Evolutionary conservation across 768 basidiomycete species (phyloP), one percentile per base, ranked within the genome.

Genomic region (Phylloporus arenicola): DNA sequence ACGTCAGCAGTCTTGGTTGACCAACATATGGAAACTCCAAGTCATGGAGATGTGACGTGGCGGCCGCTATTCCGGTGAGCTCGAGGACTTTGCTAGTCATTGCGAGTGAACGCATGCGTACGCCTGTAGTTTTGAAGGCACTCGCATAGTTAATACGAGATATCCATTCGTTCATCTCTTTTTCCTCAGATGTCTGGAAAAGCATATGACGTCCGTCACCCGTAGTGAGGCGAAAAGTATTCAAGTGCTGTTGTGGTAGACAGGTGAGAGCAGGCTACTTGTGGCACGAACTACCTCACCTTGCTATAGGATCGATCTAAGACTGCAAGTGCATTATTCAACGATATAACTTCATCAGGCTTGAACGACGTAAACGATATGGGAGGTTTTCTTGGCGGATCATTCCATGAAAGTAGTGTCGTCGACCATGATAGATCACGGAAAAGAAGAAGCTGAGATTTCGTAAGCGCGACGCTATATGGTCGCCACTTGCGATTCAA

Each of bases 61-160:
- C 91, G 19, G 92, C 91, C 22, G 91, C 92, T 11, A 87, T 80
- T 20, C 90, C 91, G 3, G 89, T 87, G 35, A 89, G 75, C 54
- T 86, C 79, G 27, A 88, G 80, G 57, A 85, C 87, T 58, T 75
- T 77, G 42, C 76, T 74, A 17, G 84, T 79, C 76, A 92, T 81
- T 16, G 78, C 81, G 12, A 78, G 69, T 0, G 88, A 76, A 19
- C 93, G 81, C 81, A 96, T 92, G 40, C 81, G 77, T 33, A 97
- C 74, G 10, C 86, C 86, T 14, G 83, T 77, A 2, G 90, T 83
- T 70, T 86, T 92, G 80, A 96, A 98, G 6, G 90, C 76, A 51
- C 91, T 86, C 3, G 92, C 92, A 63, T 96, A 98, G 69, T 99
- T 99, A 62, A 98, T 92, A 29, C 78, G 75, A 13, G 86, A 78